phyloP scores from a whole-genome alignment of 2,329 filamentous ascomycete species.

The Fonsecaea pugnacius region DNA sequence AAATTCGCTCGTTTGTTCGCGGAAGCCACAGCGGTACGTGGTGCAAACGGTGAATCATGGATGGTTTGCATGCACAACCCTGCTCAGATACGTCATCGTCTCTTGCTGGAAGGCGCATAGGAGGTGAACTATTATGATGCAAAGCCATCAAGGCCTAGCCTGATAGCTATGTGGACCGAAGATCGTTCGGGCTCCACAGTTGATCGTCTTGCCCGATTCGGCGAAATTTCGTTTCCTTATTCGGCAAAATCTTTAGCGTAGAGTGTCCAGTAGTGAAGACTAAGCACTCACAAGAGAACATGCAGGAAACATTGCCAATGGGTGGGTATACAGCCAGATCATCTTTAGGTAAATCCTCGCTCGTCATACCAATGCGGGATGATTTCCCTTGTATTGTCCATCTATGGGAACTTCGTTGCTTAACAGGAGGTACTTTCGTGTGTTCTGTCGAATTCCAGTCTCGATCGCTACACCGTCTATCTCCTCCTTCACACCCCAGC shows the following conservation, averaged over 20 bases:
- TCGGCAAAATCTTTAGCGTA: slow-evolving; percentile 2
- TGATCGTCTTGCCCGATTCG: background rate
- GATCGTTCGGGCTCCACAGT: background rate
- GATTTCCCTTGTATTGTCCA: background rate
- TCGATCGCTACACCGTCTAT: background rate
- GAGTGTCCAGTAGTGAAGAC: no score
- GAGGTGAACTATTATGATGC: background rate
- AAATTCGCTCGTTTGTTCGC: background rate
- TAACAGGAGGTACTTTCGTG: background rate
- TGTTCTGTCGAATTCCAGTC: background rate
- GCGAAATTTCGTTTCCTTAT: background rate
- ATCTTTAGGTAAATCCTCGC: no score
- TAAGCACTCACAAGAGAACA: background rate
- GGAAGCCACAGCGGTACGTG: background rate
- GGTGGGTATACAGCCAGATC: background rate
- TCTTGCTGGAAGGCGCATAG: background rate
- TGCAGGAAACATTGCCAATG: background rate
- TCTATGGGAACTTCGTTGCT: background rate
- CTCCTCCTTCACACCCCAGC: background rate
- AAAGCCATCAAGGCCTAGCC: background rate
- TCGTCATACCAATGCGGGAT: no score
- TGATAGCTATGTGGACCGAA: background rate
- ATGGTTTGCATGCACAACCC: background rate
- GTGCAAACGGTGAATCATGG: background rate
- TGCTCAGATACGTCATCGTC: background rate